These are phyloP conservation scores for Wakefieldia striispora DNA, from an alignment of 768 basidiomycete species.

Conservation along the genomic window DNA sequence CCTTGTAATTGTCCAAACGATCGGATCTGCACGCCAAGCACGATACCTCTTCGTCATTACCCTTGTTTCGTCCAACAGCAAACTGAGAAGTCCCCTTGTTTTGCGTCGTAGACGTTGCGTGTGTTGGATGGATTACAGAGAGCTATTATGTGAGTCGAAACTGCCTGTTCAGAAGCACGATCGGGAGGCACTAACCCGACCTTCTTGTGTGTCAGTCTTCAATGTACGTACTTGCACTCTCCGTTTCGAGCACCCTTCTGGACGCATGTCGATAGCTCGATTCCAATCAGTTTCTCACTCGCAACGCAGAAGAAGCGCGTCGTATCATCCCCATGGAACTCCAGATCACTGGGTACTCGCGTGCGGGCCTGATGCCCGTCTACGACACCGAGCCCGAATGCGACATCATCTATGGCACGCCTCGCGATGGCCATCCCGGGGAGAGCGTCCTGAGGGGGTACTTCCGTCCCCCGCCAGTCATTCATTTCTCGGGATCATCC, in stretches of 20 bases:
- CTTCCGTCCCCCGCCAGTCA: conserved; percentile 43
- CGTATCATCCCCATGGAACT: conserved; percentile 54
- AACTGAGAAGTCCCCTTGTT: conserved; percentile 4
- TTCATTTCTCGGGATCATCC: conserved; percentile 48
- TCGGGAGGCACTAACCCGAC: too few relatives aligned
- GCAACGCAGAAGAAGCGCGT: conserved; percentile 41
- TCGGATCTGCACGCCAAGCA: not conserved
- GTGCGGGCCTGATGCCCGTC: conserved; percentile 22
- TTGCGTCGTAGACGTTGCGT: conserved; percentile 44
- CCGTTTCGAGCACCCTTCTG: not conserved
- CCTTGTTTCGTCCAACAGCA: not conserved
- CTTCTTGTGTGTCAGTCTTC: conserved; percentile 17
- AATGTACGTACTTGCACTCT: conserved; percentile 13
- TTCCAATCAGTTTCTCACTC: conserved; percentile 29
- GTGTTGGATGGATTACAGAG: conserved; percentile 59
- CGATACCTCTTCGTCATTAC: not conserved
- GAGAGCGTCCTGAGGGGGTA: conserved; percentile 19
- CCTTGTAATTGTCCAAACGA: too few relatives aligned
- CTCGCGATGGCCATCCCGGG: not conserved
- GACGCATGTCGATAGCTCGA: conserved; percentile 18
- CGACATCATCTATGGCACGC: conserved; percentile 17
- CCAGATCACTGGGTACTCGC: conserved; percentile 39
- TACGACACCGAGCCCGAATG: conserved; percentile 2
- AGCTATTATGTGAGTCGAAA: conserved; percentile 44
- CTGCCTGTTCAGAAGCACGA: too few relatives aligned